Percentiles rank a stretch among this genome's conserved stretches.
These are phyloP conservation scores for Stagonosporopsis rhizophila DNA, from an alignment of 2,329 filamentous ascomycete genomes.

Conservation along the genomic window DNA sequence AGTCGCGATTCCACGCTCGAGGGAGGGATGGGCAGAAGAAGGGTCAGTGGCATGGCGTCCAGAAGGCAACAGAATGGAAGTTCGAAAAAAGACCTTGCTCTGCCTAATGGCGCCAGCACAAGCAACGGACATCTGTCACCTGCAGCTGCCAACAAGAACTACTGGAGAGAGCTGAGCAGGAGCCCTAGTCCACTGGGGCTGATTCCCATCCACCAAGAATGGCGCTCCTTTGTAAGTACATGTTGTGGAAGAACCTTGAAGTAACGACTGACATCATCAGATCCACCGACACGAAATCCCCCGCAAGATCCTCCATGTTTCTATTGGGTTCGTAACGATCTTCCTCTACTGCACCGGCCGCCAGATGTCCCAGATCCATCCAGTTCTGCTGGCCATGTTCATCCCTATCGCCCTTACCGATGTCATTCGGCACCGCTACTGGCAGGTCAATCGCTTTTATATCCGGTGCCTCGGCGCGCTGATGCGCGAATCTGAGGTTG, in stretches of 20 bases:
- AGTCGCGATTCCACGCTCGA: conserved; percentile 71
- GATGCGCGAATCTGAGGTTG: conserved; percentile 96
- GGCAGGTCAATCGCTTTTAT: conserved; percentile 84
- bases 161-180: conserved; percentile 86
- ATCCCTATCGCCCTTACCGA: conserved; percentile 86
- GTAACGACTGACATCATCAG: conserved; percentile 37
- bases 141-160: conserved; percentile 69
- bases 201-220: conserved; percentile 93
- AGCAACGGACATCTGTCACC: conserved; percentile 76
- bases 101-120: conserved; percentile 45
- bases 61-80: conserved; percentile 49
- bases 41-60: conserved; percentile 61
- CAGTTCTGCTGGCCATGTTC: conserved; percentile 79
- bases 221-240: conserved; percentile 76
- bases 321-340: conserved; percentile 92
- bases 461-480: conserved; percentile 84
- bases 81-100: conserved; percentile 51
- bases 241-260: no score
- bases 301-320: conserved; percentile 90
- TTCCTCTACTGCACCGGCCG: conserved; percentile 82
- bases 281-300: conserved; percentile 95
- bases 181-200: conserved; percentile 92
- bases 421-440: conserved; percentile 80
- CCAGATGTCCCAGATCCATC: conserved; percentile 79
- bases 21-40: conserved; percentile 48